Conservation (phyloP, 768 basidiomycete genomes). For the Collybia sp. region DNA sequence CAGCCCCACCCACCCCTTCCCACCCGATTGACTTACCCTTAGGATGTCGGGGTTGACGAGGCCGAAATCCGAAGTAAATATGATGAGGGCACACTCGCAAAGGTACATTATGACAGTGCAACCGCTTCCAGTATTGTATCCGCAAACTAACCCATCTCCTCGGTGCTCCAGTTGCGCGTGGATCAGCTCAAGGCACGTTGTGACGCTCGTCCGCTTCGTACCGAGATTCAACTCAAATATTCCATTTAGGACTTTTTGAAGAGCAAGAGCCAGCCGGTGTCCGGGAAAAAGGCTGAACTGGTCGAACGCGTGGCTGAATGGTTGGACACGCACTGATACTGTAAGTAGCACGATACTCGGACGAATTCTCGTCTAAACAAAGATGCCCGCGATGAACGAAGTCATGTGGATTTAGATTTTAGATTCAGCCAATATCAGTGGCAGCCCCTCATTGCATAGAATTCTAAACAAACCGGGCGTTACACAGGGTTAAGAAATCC, state of each 20-base stretch:
- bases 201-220: neutral
- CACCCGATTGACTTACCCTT: neutral
- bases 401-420: no score
- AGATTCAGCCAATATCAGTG: no score
- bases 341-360: no score
- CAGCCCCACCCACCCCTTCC: slow-evolving; percentile 1
- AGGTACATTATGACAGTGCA: slow-evolving; percentile 39
- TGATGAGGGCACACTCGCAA: slow-evolving; percentile 53
- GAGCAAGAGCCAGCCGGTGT: slow-evolving; percentile 51
- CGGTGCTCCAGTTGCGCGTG: slow-evolving; percentile 53
- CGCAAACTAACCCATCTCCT: slow-evolving; percentile 4
- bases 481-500: no score
- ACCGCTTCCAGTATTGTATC: neutral
- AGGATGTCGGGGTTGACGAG: slow-evolving; percentile 67
- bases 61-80: slow-evolving; percentile 69
- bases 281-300: slow-evolving; percentile 74
- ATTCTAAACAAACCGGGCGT: no score
- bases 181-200: slow-evolving; percentile 69
- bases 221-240: no score
- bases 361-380: no score
- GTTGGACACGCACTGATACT: slow-evolving; percentile 38
- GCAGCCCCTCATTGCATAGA: no score
- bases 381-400: no score
- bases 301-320: slow-evolving; percentile 62
- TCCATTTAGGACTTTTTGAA: slow-evolving; percentile 63